phyloP scores from a whole-genome alignment of 228 moss, liverwort and hornwort genomes.

The Sphagnum fallax region DNA sequence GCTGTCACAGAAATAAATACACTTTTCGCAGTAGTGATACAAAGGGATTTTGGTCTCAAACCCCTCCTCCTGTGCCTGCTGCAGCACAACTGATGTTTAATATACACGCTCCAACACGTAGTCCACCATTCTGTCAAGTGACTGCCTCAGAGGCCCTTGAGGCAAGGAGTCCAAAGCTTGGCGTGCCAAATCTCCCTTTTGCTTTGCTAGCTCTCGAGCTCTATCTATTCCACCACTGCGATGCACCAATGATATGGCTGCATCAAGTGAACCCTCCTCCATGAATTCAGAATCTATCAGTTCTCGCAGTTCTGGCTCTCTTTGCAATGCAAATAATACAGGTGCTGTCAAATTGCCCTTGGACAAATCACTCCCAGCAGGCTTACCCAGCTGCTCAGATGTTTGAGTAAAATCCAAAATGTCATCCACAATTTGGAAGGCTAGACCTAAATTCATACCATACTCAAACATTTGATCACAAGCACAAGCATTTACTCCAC shows the following conservation, averaged over 20 bases:
- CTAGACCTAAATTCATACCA: conserved; percentile 79
- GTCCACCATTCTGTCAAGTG: conserved; percentile 80
- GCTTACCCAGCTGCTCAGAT: conserved; percentile 89
- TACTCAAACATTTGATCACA: conserved; percentile 84
- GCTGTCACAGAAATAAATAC: too few species aligned
- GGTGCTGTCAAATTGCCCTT: conserved; percentile 96
- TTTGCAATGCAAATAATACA: conserved; percentile 68
- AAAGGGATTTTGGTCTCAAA: too few species aligned
- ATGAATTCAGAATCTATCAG: conserved; percentile 71
- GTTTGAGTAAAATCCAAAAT: conserved; percentile 96
- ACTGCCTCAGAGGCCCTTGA: conserved; percentile 38
- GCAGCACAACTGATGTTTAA: conserved; percentile 11
- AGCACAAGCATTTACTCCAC: conserved; percentile 39
- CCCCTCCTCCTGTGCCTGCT: too few species aligned
- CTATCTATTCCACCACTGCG: conserved; percentile 78
- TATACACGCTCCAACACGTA: conserved; percentile 79
- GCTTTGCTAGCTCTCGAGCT: conserved; percentile 72
- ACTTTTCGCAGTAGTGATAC: too few species aligned
- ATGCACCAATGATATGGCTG: conserved; percentile 61
- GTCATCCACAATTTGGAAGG: conserved; percentile 96
- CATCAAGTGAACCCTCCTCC: conserved; percentile 64
- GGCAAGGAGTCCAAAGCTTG: conserved; percentile 67
- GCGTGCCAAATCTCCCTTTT: conserved; percentile 58
- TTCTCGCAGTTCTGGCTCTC: conserved; percentile 57
- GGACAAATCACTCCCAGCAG: conserved; percentile 81